phyloP scores from a whole-genome alignment of 2,329 filamentous ascomycete species.

The Pseudopyricularia cyperi region DNA sequence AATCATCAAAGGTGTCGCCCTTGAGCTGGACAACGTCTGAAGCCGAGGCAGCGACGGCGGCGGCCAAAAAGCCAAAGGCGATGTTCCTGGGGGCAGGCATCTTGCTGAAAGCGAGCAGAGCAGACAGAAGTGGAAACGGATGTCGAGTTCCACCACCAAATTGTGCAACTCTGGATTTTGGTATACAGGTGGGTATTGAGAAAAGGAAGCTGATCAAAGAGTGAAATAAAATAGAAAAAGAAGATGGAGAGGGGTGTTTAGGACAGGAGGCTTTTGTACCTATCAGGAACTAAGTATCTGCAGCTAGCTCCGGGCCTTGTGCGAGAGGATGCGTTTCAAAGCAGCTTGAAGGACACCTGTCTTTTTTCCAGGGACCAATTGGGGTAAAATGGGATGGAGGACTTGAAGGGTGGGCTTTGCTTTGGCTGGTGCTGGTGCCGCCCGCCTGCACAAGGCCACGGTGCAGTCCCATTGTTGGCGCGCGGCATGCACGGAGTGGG shows the following conservation, averaged over 20 bases:
- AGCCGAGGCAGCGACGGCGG: conserved; percentile 45
- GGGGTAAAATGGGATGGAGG: not conserved
- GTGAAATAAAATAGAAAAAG: not conserved
- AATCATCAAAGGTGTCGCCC: conserved; percentile 75
- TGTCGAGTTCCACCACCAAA: not conserved
- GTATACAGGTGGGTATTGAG: not conserved
- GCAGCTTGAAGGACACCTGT: conserved; percentile 3
- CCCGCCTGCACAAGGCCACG: not conserved
- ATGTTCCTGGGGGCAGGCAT: conserved; percentile 36
- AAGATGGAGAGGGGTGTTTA: not conserved
- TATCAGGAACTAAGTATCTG: not conserved
- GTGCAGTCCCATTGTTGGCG: no score
- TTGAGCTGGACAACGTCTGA: conserved; percentile 81
- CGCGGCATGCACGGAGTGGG: not conserved
- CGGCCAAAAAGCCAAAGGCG: conserved; percentile 39
- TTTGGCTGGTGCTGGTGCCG: no score
- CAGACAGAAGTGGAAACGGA: not conserved
- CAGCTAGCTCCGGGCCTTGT: not conserved
- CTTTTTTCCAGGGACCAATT: conserved; percentile 3
- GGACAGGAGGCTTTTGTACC: not conserved
- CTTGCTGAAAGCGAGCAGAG: conserved; percentile 9
- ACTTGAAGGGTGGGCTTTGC: no score
- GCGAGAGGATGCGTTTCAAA: not conserved
- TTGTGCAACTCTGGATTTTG: not conserved
- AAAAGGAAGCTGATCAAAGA: not conserved